Conservation (phyloP, 495 filamentous ascomycete species). For the Penicillium dipodomyicola region DNA sequence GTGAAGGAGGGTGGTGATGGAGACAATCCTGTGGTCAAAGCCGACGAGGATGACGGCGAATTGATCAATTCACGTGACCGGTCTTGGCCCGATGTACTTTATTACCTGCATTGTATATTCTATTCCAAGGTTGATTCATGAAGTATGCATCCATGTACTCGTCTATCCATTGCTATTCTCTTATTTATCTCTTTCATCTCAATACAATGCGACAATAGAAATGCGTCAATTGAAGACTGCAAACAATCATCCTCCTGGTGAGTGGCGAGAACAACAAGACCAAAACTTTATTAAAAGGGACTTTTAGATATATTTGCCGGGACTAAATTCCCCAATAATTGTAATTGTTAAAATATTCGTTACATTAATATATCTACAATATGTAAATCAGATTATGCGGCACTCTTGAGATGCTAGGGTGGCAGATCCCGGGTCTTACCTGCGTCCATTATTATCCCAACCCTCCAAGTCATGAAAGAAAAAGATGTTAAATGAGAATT, state of each 20-base stretch:
- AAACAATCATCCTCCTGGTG: neutral
- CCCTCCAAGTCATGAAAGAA: neutral
- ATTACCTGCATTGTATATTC: neutral
- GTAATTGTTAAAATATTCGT: neutral
- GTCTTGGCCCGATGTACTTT: conserved; percentile 10
- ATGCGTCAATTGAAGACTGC: neutral
- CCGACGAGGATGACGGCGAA: conserved; percentile 41
- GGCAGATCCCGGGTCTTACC: neutral
- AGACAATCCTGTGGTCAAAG: conserved; percentile 35
- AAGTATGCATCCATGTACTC: neutral
- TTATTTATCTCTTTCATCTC: neutral
- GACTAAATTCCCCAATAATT: neutral
- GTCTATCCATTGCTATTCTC: neutral
- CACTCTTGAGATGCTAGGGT: neutral
- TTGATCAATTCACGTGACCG: conserved; percentile 37
- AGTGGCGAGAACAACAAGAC: neutral
- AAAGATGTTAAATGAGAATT: neutral
- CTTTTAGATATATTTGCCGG: neutral
- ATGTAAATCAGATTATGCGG: neutral
- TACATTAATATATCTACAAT: neutral
- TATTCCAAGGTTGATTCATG: neutral
- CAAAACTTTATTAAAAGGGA: neutral
- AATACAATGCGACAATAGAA: neutral
- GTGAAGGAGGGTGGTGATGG: conserved; percentile 29
- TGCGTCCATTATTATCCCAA: neutral